Base-by-base conservation (phyloP, 495 filamentous ascomycete species). In the Annulohypoxylon moriforme region DNA sequence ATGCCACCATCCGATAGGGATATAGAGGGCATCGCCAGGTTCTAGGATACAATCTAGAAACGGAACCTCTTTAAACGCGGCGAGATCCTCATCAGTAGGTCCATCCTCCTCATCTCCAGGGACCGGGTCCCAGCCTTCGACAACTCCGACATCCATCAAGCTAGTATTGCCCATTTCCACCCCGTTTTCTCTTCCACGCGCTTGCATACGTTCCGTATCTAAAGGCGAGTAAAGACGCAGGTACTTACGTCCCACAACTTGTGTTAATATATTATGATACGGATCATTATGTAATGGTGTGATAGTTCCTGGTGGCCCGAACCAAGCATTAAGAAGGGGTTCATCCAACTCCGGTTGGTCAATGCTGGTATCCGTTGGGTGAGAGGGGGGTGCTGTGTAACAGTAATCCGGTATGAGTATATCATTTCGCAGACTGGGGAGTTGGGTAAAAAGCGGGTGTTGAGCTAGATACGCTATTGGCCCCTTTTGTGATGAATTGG, bases 1-100 rank as follows among this genome's bases (percentile, higher is more conserved):
- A 84, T 99, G 96, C 96, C 96, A 99, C 96, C 96, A 99, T 18
- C 95, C 96, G 3, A 92, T 84, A 4, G 96, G 96, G 59, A 99
- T 94, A 81, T 97, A 97, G 66, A 99, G 77, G 71, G 88, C 91
- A 64, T 99, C 94, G 0, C 95, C 96, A 27, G 90, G 89, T 34
- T 85, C 87, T 22, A 99, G 78, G 0, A 98, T 87, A 14, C 88
- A 90, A 75, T 99, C 96, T 11, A 94, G 79, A 80, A 91, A 97
- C 57, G 83, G 81, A 9, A 92, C 29, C 10, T 80, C 77, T 9
- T 85, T 83, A 78, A 90, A 88, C 3, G 83, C 83, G 1, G 85
- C 83, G 44, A 64, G 29, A 44, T 73, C 55, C 31, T 74, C 63
- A 16, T 65, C 49, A 16, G 36, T 59, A 25, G 14, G 18, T 13